phyloP scores from a whole-genome alignment of 1,139 yeast genomes.

The Suhomyces atakaporum region DNA sequence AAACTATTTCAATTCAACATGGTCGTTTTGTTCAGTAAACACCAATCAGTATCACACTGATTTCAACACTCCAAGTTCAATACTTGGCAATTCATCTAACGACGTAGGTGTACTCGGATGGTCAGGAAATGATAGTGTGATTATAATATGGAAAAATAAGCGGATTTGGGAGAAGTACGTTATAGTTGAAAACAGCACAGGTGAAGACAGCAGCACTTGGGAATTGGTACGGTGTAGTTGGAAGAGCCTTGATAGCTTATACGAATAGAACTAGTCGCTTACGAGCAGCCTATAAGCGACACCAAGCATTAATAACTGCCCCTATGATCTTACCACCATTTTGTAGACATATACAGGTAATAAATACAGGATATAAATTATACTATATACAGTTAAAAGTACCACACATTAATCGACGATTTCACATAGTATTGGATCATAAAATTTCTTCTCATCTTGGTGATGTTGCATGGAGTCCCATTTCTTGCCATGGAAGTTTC shows the following conservation, averaged over 20 bases:
- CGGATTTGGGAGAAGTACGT: constrained; percentile 86
- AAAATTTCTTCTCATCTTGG: constrained; percentile 31
- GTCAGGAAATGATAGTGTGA: constrained; percentile 67
- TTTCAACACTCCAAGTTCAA: constrained; percentile 22
- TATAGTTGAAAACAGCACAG: constrained; percentile 46
- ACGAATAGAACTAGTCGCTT: too few species aligned
- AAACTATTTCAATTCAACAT: constrained; percentile 76
- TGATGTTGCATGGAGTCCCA: constrained; percentile 38
- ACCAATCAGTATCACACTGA: constrained; percentile 48
- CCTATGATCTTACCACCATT: background rate
- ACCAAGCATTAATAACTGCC: background rate
- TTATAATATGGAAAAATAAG: constrained; percentile 70
- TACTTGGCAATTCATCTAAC: constrained; percentile 19
- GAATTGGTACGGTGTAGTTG: constrained; percentile 75
- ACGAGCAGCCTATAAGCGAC: too few species aligned
- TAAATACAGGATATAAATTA: background rate
- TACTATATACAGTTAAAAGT: too few species aligned
- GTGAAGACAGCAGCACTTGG: constrained; percentile 35
- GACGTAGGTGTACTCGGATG: constrained; percentile 77
- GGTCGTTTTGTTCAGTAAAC: constrained; percentile 87
- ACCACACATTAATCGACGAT: constrained; percentile 26
- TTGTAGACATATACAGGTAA: background rate
- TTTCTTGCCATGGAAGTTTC: constrained; percentile 54
- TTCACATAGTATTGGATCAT: constrained; percentile 46
- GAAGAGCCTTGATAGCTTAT: constrained; percentile 55